Conservation (phyloP, 2,329 filamentous ascomycete genomes). For the Neofusicoccum cordaticola region DNA sequence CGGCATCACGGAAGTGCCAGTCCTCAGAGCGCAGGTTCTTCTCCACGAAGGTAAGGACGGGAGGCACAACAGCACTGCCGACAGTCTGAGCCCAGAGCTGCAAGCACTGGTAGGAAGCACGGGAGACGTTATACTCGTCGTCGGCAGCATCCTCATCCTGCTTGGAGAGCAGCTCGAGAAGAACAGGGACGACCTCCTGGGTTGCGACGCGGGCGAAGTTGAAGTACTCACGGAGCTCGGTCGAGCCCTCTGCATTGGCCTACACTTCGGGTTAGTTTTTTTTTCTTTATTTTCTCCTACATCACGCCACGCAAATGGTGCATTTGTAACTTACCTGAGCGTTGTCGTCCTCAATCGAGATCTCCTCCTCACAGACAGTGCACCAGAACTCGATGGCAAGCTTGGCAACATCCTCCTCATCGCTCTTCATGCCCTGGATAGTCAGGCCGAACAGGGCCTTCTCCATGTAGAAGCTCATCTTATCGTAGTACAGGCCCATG, state of each 20-base stretch:
- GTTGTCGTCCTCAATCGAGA: conserved; percentile 97
- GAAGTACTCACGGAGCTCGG: conserved; percentile 87
- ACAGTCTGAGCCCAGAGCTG: conserved; percentile 95
- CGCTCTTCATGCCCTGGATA: conserved; percentile 96
- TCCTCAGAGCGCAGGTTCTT: conserved; percentile 83
- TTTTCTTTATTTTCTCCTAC: background rate
- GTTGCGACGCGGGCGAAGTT: conserved; percentile 94
- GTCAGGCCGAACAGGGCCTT: conserved; percentile 97
- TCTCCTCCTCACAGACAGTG: conserved; percentile 99
- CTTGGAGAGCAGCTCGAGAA: conserved; percentile 85
- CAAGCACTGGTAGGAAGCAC: conserved; percentile 93
- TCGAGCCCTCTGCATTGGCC: conserved; percentile 67
- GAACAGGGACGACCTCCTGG: conserved; percentile 88
- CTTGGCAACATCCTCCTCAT: conserved; percentile 97
- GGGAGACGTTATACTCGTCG: conserved; percentile 95
- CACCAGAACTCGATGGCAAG: conserved; percentile 99
- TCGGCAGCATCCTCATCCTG: conserved; percentile 96
- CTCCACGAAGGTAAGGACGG: conserved; percentile 90
- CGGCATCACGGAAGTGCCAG: conserved; percentile 93
- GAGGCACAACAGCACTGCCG: conserved; percentile 75
- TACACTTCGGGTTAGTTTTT: conserved; percentile 21
- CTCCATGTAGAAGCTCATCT: conserved; percentile 99
- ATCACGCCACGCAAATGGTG: background rate
- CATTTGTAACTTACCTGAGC: conserved; percentile 57
- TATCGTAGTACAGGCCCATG: conserved; percentile 98